Conservation (phyloP, 2,329 filamentous ascomycete species). For the Colletotrichum sp. region DNA sequence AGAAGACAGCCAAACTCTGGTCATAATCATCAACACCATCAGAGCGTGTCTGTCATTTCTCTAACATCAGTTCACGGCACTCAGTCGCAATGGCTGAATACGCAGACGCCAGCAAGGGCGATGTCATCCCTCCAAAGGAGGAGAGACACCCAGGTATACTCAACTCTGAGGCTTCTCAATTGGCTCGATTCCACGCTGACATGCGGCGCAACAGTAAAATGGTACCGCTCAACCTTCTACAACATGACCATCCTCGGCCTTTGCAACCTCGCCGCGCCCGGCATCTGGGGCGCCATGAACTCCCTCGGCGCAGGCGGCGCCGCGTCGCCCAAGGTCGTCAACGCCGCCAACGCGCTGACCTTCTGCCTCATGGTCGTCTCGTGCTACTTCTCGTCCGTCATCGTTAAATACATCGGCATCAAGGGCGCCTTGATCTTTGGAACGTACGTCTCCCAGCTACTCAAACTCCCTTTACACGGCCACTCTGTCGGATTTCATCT, state of each 20-base stretch:
- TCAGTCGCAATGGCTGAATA: not conserved
- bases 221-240: constrained; percentile 75
- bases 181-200: not conserved
- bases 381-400: constrained; percentile 67
- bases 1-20: not conserved
- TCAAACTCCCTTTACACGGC: rapidly evolving
- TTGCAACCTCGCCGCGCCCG: constrained; percentile 73
- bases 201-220: constrained; percentile 52
- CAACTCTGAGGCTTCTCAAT: too few relatives aligned
- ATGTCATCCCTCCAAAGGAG: constrained; percentile 27
- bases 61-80: rapidly evolving
- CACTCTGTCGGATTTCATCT: rapidly evolving
- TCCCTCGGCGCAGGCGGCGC: constrained; percentile 73
- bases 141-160: constrained; percentile 33
- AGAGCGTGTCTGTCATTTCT: not conserved
- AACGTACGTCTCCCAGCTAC: constrained; percentile 47
- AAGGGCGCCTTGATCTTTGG: constrained; percentile 75
- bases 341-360: constrained; percentile 72
- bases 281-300: constrained; percentile 78
- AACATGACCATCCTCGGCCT: constrained; percentile 75
- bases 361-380: constrained; percentile 77
- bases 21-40: too few relatives aligned
- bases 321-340: constrained; percentile 69
- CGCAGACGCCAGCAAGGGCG: not conserved
- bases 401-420: constrained; percentile 73